Percentiles rank a stretch among this genome's conserved stretches.
Evolutionary conservation across 768 basidiomycete species (phyloP).

Genomic region (Leccinum imitatum): DNA sequence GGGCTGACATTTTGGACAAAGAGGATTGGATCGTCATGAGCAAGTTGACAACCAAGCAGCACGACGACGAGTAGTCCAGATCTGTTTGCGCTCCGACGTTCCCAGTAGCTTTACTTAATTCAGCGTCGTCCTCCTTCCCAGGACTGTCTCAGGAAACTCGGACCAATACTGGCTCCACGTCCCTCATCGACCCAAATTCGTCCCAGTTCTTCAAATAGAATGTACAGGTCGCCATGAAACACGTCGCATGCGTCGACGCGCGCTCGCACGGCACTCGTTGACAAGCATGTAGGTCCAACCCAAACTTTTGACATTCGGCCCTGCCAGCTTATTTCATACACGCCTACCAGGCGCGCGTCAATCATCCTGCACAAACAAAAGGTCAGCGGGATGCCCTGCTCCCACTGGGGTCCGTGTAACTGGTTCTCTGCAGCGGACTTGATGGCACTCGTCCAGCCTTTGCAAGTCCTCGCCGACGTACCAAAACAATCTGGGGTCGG

Average conservation of each 20-base stretch:
- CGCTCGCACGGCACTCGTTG: slow-evolving; percentile 37
- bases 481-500: no score
- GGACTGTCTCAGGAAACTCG: slow-evolving; percentile 32
- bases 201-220: slow-evolving; percentile 62
- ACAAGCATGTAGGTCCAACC: slow-evolving; percentile 39
- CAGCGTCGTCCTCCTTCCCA: slow-evolving; percentile 19
- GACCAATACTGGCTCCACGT: slow-evolving; percentile 3
- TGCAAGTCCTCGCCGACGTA: no score
- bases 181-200: slow-evolving; percentile 51
- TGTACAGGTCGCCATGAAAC: slow-evolving; percentile 46
- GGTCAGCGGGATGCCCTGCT: slow-evolving; percentile 32
- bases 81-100: slow-evolving; percentile 1
- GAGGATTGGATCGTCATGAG: no score
- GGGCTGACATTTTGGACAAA: background rate
- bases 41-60: no score
- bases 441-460: no score
- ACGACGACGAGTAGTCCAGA: no score
- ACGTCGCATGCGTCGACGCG: slow-evolving; percentile 50
- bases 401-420: no score
- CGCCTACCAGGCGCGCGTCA: slow-evolving; percentile 57
- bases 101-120: slow-evolving; percentile 7
- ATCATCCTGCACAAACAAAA: slow-evolving; percentile 49
- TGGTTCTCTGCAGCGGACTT: no score
- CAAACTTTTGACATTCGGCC: no score
- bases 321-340: no score